These are phyloP conservation scores for Circinella minor DNA, from an alignment of 371 early-diverging fungal species.

Conservation along the genomic window DNA sequence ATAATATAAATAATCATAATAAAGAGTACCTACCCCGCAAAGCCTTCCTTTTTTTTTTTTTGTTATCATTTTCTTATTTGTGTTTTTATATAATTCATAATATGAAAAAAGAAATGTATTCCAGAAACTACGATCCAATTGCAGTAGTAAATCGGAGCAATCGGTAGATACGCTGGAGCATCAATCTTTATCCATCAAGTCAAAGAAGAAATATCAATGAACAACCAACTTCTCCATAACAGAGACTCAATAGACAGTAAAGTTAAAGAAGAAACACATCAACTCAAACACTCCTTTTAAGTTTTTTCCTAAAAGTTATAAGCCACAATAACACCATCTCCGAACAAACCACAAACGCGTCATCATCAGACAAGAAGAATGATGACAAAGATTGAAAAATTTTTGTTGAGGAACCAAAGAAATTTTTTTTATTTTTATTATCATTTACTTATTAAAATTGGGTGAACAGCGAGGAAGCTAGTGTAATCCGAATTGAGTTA, in stretches of 20 bases:
- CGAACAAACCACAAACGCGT: background rate
- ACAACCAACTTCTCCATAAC: background rate
- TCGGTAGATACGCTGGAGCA: conserved; percentile 9
- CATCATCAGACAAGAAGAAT: too few relatives aligned
- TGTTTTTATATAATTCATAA: background rate
- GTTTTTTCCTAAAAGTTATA: background rate
- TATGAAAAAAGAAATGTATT: background rate
- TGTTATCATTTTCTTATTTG: conserved; percentile 3
- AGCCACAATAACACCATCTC: background rate
- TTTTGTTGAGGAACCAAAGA: background rate
- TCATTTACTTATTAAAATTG: conserved; percentile 10
- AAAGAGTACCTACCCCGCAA: background rate
- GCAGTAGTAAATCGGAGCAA: conserved; percentile 9
- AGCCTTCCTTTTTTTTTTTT: background rate
- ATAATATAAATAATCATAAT: background rate
- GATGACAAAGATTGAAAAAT: too few relatives aligned
- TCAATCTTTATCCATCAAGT: conserved; percentile 5
- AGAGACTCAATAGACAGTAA: background rate
- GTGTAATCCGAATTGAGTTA: conserved; percentile 61
- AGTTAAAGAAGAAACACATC: background rate
- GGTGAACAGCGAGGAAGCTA: conserved; percentile 26
- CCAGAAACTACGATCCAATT: conserved; percentile 9
- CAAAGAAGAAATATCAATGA: background rate
- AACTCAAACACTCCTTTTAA: background rate
- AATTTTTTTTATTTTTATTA: background rate